Conservation (phyloP, 441 rosid genomes). For the Aleurites moluccanus region DNA sequence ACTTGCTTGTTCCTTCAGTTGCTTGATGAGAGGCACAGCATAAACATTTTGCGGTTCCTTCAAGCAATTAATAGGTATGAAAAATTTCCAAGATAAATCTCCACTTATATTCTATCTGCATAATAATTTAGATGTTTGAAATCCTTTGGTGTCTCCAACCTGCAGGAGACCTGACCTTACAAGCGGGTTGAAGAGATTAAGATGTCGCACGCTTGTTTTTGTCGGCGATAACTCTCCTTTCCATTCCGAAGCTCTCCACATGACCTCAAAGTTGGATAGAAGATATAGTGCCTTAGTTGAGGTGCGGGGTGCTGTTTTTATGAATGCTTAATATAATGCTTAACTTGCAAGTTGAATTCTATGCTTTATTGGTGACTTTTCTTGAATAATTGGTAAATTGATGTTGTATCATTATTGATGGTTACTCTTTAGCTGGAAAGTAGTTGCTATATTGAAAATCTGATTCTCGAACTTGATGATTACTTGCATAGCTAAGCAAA, state of each 20-base stretch:
- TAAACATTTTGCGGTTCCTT: slow-evolving; percentile 64
- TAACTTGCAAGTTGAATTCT: background rate
- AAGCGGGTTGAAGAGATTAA: slow-evolving; percentile 56
- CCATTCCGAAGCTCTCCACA: slow-evolving; percentile 73
- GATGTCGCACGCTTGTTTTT: slow-evolving; percentile 76
- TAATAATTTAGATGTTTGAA: slow-evolving; percentile 13
- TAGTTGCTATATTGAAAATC: background rate
- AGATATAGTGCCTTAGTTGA: slow-evolving; percentile 83
- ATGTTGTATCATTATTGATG: background rate
- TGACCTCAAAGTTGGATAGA: slow-evolving; percentile 76
- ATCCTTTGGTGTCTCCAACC: slow-evolving; percentile 9
- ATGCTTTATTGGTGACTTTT: background rate
- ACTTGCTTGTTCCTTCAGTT: slow-evolving; percentile 42
- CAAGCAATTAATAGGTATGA: slow-evolving; percentile 71
- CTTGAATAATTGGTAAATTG: background rate
- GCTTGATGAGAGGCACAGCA: slow-evolving; percentile 74
- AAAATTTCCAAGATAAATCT: background rate
- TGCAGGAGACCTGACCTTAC: slow-evolving; percentile 78
- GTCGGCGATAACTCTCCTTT: slow-evolving; percentile 83
- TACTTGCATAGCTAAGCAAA: background rate
- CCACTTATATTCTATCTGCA: background rate
- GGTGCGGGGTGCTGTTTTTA: slow-evolving; percentile 35
- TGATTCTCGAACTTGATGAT: background rate
- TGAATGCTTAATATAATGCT: background rate
- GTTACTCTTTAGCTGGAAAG: background rate